Evolutionary conservation across 768 basidiomycete genomes (phyloP), one percentile per base, ranked within the genome.

Genomic region (Trametopsis cervina): DNA sequence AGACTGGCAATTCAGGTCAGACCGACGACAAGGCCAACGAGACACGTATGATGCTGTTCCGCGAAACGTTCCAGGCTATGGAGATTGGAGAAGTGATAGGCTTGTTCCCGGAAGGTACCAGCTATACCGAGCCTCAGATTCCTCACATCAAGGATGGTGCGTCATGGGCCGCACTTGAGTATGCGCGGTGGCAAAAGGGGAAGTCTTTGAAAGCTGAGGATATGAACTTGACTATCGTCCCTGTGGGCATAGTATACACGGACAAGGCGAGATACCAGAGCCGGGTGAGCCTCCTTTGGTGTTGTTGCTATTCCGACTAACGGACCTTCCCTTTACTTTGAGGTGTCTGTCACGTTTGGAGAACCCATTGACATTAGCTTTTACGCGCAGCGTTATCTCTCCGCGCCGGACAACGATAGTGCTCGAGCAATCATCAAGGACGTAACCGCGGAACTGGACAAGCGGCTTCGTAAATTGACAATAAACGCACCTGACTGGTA

Each of bases 401-500:
- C 81, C 22, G 70, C 62, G 24, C 67, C 68, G 22, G 85, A 17
- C 7, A 29, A 85, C 53, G 81, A 80, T 2, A 80, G 76, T 0
- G 69, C 81, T 36, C 82, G 89, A 42, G 68, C 74, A 46, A 89
- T 89, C 21, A 91, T 90, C 55, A 96, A 94, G 68, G 72, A 77
- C 45, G 69, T 99, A 45, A 92, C 91, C n/a, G 75, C 73, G 40
- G 67, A 73, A 18, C 81, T 96, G 40, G 83, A 90, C 64, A 61
- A 62, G 6, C 77, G 80, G 56, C 67, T 99, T 50, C 60, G 81
- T 15, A 77, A 78, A 62, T 70, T 84, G 35, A 96, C 89, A 3
- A 77, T 98, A 52, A 98, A 98, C 60, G 89, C 91, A 6, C 83
- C 87, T 22, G 88, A 96, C 64, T 99, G 95, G 94, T 92, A 72